Conservation (phyloP, 257 asterid species). For the Rhazya stricta region DNA sequence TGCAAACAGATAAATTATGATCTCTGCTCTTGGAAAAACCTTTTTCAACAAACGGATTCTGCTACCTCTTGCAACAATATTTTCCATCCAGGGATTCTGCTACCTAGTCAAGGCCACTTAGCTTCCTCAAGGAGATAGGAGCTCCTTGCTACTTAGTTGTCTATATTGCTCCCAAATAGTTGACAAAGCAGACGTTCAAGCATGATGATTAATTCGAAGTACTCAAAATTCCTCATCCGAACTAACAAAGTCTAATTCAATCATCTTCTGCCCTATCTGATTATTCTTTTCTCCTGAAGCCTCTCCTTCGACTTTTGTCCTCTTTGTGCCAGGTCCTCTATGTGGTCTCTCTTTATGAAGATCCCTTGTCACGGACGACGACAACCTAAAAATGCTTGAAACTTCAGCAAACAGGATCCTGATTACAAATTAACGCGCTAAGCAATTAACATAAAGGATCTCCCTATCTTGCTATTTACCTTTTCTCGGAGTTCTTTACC, state of each 20-base stretch:
- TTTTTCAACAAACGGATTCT: not conserved
- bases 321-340: constrained; percentile 50
- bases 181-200: not conserved
- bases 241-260: constrained; percentile 68
- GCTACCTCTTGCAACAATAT: not conserved
- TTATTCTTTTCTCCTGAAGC: constrained; percentile 26
- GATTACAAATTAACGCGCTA: not conserved
- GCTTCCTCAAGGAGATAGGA: not conserved
- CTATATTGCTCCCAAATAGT: not conserved
- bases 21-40: not conserved
- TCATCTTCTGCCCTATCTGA: constrained; percentile 58
- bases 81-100: not conserved
- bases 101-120: not conserved
- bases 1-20: not conserved
- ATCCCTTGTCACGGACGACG: constrained; percentile 22
- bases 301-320: constrained; percentile 39
- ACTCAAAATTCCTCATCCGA: constrained; percentile 64
- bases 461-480: constrained; percentile 30
- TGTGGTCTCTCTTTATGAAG: constrained; percentile 30
- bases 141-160: not conserved
- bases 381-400: constrained; percentile 17
- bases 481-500: constrained; percentile 32
- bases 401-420: constrained; percentile 22
- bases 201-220: not conserved
- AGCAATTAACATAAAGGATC: not conserved